Evolutionary conservation across 345 rosid genomes (phyloP), one percentile per base, ranked within the genome.

Genomic region (Salix koriyanagi): DNA sequence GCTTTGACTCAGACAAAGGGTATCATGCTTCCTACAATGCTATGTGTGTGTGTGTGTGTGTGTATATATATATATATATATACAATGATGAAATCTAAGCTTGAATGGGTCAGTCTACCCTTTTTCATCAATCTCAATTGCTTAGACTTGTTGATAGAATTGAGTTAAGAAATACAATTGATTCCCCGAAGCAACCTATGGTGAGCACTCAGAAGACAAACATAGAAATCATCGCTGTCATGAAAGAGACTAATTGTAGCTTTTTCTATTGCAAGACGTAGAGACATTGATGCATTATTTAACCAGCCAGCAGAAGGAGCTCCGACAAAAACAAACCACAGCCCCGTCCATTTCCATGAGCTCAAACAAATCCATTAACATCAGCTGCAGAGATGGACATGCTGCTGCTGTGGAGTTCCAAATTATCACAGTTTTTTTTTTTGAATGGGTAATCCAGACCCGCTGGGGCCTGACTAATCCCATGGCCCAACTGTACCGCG

Each of bases 1-100:
- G 48, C 66, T 68, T 78, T 80, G 89, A 87, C 86, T 73, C 9
- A 71, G 76, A 71, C 84, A 75, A 70, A 69, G 25, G 67, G 67
- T 28, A 70, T 66, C 72, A 48, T 41, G 7, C 19, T 70, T n/a
- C 18, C 21, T 28, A 7, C 48, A 37, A 21, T 73, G 56, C 6
- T 10, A 4, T 5, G 56, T n/a, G 6, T 5, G 34, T 10, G 4
- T 5, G 42, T n/a, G 34, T 10, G 4, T 5, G 42, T n/a, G 4
- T 10, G 1, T 5, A 42, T n/a, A 4, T 32, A 32, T 32, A 34
- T 34, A 34, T 34, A 34, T 34, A 34, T 4, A 34, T 12, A 12
- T n/a, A 12, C 34, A 46, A 36, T 25, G 10, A 26, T 14, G 32
- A 32, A 56, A 69, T 36, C 11, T 70, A 7, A 21, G 30, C 65